A percentile compares a stretch with the other conserved stretches of the same genome.
Evolutionary conservation across 176 grass and related monocot species (phyloP).

Genomic region (Tillandsia leiboldiana): DNA sequence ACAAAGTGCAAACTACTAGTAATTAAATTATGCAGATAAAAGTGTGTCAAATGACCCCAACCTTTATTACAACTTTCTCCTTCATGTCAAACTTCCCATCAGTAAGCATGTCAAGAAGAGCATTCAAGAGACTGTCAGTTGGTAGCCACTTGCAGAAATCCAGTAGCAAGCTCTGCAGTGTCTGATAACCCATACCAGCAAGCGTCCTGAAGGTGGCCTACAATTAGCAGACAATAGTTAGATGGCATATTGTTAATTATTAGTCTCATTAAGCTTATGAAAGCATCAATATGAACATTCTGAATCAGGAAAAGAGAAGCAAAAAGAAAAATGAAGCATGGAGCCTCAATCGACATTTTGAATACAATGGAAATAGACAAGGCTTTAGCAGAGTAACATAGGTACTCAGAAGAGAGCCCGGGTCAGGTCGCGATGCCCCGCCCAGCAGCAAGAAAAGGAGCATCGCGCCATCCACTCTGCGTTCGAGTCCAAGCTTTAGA

Average conservation of each 20-base stretch:
- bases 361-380: too few relatives aligned
- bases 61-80: constrained; percentile 80
- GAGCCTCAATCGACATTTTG: too few relatives aligned
- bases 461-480: too few relatives aligned
- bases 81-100: constrained; percentile 80
- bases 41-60: constrained; percentile 12
- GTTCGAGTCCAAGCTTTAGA: background rate
- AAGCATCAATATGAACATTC: background rate
- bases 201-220: constrained; percentile 82
- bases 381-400: too few relatives aligned
- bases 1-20: background rate
- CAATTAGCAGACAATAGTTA: constrained; percentile 29
- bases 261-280: background rate
- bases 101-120: constrained; percentile 91
- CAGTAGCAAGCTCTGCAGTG: constrained; percentile 82
- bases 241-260: background rate
- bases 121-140: constrained; percentile 61
- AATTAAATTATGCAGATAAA: constrained; percentile 4
- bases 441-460: too few relatives aligned
- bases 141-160: constrained; percentile 93
- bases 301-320: background rate
- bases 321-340: background rate
- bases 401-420: too few relatives aligned
- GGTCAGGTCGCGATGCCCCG: too few relatives aligned
- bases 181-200: constrained; percentile 85